Conservation (phyloP, 108 stramenopile species). For the Epithemia pelagica region DNA sequence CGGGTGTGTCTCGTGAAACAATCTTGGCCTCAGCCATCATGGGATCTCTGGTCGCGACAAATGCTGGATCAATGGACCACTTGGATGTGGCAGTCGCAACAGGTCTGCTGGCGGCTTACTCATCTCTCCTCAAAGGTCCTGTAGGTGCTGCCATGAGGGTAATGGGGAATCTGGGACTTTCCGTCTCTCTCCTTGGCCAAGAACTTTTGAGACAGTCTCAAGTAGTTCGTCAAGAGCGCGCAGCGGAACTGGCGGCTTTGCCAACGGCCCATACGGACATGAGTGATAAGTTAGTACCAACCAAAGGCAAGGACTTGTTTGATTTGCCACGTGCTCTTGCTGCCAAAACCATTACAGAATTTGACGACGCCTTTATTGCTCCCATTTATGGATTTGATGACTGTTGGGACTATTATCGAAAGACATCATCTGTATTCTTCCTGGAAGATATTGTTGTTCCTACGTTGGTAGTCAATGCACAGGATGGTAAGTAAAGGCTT, state of each 20-base stretch:
- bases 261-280: too few species aligned
- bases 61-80: background rate
- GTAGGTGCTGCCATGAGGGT: background rate
- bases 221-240: background rate
- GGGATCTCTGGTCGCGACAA: background rate
- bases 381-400: slow-evolving; percentile 65
- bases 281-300: background rate
- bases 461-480: slow-evolving; percentile 54
- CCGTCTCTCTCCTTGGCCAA: background rate
- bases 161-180: background rate
- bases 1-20: background rate
- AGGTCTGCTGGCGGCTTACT: background rate
- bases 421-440: slow-evolving; percentile 39
- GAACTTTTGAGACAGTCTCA: background rate
- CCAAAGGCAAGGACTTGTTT: slow-evolving; percentile 11
- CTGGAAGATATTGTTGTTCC: slow-evolving; percentile 60
- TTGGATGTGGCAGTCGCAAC: background rate
- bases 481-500: slow-evolving; percentile 44
- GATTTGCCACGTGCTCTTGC: slow-evolving; percentile 36
- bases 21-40: background rate
- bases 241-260: background rate
- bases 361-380: slow-evolving; percentile 66
- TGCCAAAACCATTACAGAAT: slow-evolving; percentile 59
- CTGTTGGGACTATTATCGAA: slow-evolving; percentile 68
- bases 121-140: background rate